Conservation (phyloP, 441 rosid genomes). For the Jatropha podagrica region DNA sequence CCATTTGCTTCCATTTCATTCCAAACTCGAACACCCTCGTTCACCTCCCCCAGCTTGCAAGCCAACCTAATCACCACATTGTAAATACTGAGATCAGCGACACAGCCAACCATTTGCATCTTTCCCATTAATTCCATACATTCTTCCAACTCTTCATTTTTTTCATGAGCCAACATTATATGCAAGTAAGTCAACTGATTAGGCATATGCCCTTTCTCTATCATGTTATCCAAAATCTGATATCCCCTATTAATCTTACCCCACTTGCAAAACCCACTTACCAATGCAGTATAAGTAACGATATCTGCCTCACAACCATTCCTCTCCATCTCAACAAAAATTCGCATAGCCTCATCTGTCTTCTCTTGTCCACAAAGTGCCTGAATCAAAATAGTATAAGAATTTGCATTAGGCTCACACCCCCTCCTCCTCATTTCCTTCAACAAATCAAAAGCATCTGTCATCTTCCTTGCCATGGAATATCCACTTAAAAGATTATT, state of each 20-base stretch:
- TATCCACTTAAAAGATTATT: conserved; percentile 79
- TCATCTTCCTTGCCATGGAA: conserved; percentile 65
- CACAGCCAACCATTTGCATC: conserved; percentile 62
- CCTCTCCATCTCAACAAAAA: conserved; percentile 77
- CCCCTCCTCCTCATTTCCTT: conserved; percentile 77
- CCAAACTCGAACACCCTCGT: conserved; percentile 63
- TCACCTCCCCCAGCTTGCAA: conserved; percentile 70
- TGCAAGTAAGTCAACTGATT: conserved; percentile 65
- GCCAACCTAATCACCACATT: conserved; percentile 74
- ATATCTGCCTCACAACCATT: conserved; percentile 68
- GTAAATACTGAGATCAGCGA: conserved; percentile 54
- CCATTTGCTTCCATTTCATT: conserved; percentile 71
- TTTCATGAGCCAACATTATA: conserved; percentile 83
- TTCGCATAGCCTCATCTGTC: conserved; percentile 75
- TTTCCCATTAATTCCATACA: conserved; percentile 59
- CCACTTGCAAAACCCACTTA: conserved; percentile 84
- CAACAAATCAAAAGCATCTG: conserved; percentile 70
- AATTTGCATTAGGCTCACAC: conserved; percentile 63
- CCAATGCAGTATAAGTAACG: conserved; percentile 64
- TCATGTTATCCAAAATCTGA: conserved; percentile 61
- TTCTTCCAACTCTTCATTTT: conserved; percentile 76
- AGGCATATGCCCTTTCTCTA: conserved; percentile 52
- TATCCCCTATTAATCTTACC: conserved; percentile 65
- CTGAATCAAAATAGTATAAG: conserved; percentile 84
- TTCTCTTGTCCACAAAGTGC: conserved; percentile 65